Percentiles rank a stretch among this genome's conserved stretches.
Conservation (phyloP, 2,329 filamentous ascomycete genomes). For the Penicillium sp. region DNA sequence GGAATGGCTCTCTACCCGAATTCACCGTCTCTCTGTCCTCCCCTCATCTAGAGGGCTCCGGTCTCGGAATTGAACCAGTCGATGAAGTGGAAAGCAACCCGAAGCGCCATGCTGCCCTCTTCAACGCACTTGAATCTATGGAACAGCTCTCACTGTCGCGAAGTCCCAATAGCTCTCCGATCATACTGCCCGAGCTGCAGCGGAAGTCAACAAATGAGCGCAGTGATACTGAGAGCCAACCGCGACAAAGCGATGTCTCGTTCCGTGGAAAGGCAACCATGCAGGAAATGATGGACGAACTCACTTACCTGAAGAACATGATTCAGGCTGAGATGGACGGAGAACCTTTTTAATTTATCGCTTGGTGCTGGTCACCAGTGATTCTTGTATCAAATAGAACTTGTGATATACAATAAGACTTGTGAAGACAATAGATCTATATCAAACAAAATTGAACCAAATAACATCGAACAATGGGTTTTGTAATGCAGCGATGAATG, state of each 20-base stretch:
- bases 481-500: too few species aligned
- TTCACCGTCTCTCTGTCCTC: conserved; percentile 25
- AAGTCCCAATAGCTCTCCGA: conserved; percentile 23
- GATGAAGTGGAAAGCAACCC: conserved; percentile 33
- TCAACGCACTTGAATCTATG: conserved; percentile 28
- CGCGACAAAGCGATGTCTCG: conserved; percentile 17
- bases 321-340: conserved; percentile 36
- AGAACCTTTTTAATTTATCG: conserved; percentile 14
- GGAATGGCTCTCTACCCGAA: conserved; percentile 23
- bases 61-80: conserved; percentile 30
- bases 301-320: conserved; percentile 48
- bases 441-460: not conserved
- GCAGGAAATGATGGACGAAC: conserved; percentile 47
- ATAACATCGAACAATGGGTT: too few species aligned
- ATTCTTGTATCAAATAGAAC: conserved; percentile 5
- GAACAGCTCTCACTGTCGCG: conserved; percentile 24
- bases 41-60: conserved; percentile 27
- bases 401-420: not conserved
- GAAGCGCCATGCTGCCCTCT: conserved; percentile 36
- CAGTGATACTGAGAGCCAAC: not conserved
- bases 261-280: conserved; percentile 36
- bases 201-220: conserved; percentile 1
- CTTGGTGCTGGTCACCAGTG: conserved; percentile 15
- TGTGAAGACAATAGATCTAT: too few species aligned
- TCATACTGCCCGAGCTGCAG: conserved; percentile 19